Percentiles rank a stretch among this genome's conserved stretches.
Evolutionary conservation across 441 rosid species (phyloP).

Genomic region (Corymbia citriodora): DNA sequence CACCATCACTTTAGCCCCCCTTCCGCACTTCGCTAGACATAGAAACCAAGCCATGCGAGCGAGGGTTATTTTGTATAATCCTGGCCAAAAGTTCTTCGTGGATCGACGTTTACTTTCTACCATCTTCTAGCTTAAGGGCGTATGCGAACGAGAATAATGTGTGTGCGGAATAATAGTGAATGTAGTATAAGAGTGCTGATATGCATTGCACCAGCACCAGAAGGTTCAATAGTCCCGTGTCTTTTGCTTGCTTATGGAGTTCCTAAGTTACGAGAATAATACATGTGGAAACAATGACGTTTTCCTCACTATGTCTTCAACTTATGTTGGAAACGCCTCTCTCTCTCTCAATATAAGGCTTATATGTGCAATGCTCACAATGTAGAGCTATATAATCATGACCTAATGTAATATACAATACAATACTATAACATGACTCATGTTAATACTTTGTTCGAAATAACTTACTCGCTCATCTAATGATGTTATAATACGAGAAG

Average conservation of each 20-base stretch:
- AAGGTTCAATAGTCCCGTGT: background rate
- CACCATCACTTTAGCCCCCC: constrained; percentile 18
- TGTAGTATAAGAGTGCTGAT: background rate
- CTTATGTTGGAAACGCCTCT: background rate
- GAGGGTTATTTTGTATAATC: background rate
- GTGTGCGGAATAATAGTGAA: background rate
- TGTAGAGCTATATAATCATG: background rate
- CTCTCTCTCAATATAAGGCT: background rate
- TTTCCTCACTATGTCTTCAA: background rate
- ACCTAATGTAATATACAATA: background rate
- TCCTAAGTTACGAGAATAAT: background rate
- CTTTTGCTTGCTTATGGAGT: background rate
- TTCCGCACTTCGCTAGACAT: background rate
- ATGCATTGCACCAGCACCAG: background rate
- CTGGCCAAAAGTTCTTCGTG: background rate
- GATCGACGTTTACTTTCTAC: background rate
- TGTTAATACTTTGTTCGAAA: background rate
- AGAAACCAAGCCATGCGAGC: background rate
- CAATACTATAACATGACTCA: background rate
- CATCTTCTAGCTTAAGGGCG: background rate
- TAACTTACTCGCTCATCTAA: background rate
- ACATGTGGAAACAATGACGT: background rate
- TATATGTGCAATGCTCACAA: background rate
- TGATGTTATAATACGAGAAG: background rate
- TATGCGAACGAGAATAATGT: background rate